These are phyloP conservation scores for Begonia masoniana DNA, from an alignment of 306 rosid species.

Conservation along the genomic window DNA sequence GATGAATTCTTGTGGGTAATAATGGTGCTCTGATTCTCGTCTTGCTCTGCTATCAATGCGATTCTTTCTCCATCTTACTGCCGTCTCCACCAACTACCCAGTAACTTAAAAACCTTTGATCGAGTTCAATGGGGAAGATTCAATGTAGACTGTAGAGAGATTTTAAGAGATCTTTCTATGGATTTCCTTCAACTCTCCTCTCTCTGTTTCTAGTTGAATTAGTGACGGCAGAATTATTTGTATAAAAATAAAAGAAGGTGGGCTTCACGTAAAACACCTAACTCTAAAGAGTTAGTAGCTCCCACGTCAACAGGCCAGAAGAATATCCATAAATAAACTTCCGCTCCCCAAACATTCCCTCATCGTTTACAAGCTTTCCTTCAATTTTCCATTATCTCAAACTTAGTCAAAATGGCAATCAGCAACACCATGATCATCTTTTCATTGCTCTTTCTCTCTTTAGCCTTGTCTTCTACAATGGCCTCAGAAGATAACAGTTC, in stretches of 20 bases:
- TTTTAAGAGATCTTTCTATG: too few relatives aligned
- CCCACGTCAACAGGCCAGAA: slow-evolving; percentile 32
- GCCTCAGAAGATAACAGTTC: slow-evolving; percentile 13
- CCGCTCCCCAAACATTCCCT: not conserved
- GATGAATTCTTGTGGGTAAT: too few relatives aligned
- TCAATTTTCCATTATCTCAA: slow-evolving; percentile 12
- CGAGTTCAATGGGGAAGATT: too few relatives aligned
- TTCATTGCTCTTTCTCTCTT: slow-evolving; percentile 25
- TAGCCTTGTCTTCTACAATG: slow-evolving; percentile 22
- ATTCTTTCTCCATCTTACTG: too few relatives aligned
- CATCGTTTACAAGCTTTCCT: slow-evolving; percentile 1
- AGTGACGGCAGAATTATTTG: too few relatives aligned
- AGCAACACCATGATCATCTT: slow-evolving; percentile 19
- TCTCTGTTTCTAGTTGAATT: too few relatives aligned
- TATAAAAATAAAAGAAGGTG: slow-evolving; percentile 11
- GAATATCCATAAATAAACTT: slow-evolving; percentile 12
- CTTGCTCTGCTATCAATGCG: too few relatives aligned
- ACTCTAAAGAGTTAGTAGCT: slow-evolving; percentile 13
- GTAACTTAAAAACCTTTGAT: too few relatives aligned
- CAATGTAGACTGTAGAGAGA: too few relatives aligned
- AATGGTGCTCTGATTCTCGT: too few relatives aligned
- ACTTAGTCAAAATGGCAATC: slow-evolving; percentile 37
- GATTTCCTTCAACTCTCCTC: too few relatives aligned
- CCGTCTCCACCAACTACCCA: too few relatives aligned
- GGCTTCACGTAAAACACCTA: slow-evolving; percentile 32